phyloP scores from a whole-genome alignment of 768 basidiomycete species.

The Xerocomus potaroensis region DNA sequence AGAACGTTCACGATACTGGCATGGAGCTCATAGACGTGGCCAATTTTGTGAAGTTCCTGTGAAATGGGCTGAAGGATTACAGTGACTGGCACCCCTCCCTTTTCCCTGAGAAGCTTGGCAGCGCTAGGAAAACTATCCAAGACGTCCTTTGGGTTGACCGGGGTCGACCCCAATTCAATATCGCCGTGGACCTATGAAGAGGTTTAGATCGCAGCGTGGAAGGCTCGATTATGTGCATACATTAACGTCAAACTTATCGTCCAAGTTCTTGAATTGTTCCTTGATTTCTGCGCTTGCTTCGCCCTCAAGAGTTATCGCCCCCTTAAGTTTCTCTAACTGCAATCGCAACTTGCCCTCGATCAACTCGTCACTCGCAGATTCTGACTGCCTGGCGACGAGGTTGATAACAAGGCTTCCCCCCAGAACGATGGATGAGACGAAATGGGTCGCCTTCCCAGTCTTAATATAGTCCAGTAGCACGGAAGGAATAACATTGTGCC shows the following conservation, averaged over 20 bases:
- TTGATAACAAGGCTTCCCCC: background rate
- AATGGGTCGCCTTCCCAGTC: background rate
- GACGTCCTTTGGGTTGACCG: background rate
- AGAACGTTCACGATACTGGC: background rate
- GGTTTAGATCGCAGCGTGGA: background rate
- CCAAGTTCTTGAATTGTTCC: background rate
- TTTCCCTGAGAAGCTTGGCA: background rate
- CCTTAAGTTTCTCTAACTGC: background rate
- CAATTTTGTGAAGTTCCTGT: background rate
- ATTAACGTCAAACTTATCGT: background rate
- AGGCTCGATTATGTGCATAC: background rate
- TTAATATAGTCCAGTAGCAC: background rate
- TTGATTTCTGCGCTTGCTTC: background rate
- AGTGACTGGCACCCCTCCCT: background rate
- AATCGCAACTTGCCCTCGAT: background rate
- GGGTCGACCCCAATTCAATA: background rate
- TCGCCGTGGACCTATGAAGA: background rate
- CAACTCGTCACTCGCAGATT: background rate
- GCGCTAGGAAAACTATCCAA: background rate
- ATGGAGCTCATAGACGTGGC: background rate
- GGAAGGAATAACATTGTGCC: background rate
- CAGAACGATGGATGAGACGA: background rate
- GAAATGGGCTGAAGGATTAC: background rate
- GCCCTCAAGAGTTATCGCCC: background rate
- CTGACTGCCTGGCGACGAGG: background rate